phyloP scores from a whole-genome alignment of 805 yeast species.

The Saccharomyces kudriavzevii region DNA sequence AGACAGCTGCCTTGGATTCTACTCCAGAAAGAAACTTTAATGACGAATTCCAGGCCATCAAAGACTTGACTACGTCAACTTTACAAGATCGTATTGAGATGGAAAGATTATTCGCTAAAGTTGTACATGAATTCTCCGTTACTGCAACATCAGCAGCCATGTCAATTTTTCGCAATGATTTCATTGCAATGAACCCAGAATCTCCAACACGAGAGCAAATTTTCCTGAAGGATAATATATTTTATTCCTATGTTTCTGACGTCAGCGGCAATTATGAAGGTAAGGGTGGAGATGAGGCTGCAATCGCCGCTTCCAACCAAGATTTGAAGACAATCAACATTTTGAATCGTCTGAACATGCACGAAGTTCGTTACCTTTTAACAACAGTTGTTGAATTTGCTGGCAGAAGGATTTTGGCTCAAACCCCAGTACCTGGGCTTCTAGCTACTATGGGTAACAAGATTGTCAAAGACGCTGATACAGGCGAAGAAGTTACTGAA shows the following conservation, averaged over 20 bases:
- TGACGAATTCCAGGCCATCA: slow-evolving; percentile 78
- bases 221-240: slow-evolving; percentile 72
- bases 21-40: slow-evolving; percentile 65
- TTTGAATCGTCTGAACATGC: slow-evolving; percentile 56
- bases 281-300: slow-evolving; percentile 79
- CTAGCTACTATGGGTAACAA: slow-evolving; percentile 35
- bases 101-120: slow-evolving; percentile 66
- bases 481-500: slow-evolving; percentile 34
- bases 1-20: slow-evolving; percentile 33
- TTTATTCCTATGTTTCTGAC: slow-evolving; percentile 73
- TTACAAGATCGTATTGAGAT: slow-evolving; percentile 62
- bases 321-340: slow-evolving; percentile 68
- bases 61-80: slow-evolving; percentile 54
- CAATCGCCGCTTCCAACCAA: slow-evolving; percentile 68
- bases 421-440: slow-evolving; percentile 90
- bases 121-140: slow-evolving; percentile 65
- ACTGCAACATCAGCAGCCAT: slow-evolving; percentile 76
- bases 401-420: slow-evolving; percentile 83
- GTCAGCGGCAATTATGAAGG: slow-evolving; percentile 47
- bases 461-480: slow-evolving; percentile 34
- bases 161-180: slow-evolving; percentile 62
- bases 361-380: slow-evolving; percentile 60
- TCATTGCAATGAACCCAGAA: slow-evolving; percentile 72
- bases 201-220: slow-evolving; percentile 57
- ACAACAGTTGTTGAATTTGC: slow-evolving; percentile 85